Evolutionary conservation across 2,329 filamentous ascomycete species (phyloP).

Genomic region (Chalaropsis thielavioides): DNA sequence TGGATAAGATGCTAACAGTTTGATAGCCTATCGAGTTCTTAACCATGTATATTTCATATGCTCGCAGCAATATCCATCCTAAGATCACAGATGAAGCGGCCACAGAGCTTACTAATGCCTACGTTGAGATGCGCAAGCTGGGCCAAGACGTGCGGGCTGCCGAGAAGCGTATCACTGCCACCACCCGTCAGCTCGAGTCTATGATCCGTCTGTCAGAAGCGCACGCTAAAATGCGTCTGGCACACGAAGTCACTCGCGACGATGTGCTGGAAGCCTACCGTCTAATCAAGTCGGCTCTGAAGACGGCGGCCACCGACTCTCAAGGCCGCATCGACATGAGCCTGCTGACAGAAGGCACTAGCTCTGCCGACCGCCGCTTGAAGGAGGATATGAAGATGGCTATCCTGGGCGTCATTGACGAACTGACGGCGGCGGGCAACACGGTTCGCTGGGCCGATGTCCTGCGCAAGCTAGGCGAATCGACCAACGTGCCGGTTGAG

Average conservation of each 20-base stretch:
- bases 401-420: conserved; percentile 61
- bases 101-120: conserved; percentile 70
- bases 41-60: conserved; percentile 94
- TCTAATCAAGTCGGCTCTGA: conserved; percentile 83
- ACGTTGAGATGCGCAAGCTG: conserved; percentile 88
- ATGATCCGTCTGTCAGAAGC: conserved; percentile 97
- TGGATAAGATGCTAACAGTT: conserved; percentile 8
- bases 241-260: conserved; percentile 54
- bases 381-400: conserved; percentile 65
- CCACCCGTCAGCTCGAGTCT: conserved; percentile 87
- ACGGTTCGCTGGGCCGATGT: conserved; percentile 68
- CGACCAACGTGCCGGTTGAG: conserved; percentile 57
- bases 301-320: conserved; percentile 90
- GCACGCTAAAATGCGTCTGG: conserved; percentile 93
- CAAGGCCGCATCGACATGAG: conserved; percentile 95
- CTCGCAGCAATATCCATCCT: conserved; percentile 73
- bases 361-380: conserved; percentile 67
- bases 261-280: conserved; percentile 87
- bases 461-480: conserved; percentile 55
- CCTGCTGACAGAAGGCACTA: conserved; percentile 85
- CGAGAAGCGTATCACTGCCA: conserved; percentile 94
- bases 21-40: conserved; percentile 78
- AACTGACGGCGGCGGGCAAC: conserved; percentile 52
- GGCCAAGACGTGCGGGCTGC: conserved; percentile 74
- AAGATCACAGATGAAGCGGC: conserved; percentile 65